Evolutionary conservation across 805 yeast genomes (phyloP), one percentile per base, ranked within the genome.

Genomic region (Sugiyamaella valdiviana): DNA sequence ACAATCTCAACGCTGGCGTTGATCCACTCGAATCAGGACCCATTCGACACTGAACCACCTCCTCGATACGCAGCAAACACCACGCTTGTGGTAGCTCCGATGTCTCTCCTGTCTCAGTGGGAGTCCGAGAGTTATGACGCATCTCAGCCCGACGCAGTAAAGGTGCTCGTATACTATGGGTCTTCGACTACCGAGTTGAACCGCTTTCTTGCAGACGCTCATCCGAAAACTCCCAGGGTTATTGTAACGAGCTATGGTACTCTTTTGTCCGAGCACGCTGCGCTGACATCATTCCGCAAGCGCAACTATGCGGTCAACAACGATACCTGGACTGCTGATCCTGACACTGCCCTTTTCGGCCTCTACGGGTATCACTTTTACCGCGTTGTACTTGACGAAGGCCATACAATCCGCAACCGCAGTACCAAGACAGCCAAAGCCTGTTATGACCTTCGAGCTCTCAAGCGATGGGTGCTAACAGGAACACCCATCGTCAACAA

Each of bases 401-500:
- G 93, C 7, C 98, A 91, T 61, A 85, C 76, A 21, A 90, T 90
- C 50, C 73, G 95, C 59, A 90, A 89, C 63, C 72, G 90, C 58
- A 69, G 76, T 41, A 81, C 95, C 1, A 82, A 82, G 50, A 83
- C 95, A 0, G 80, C 96, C 0, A 82, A 80, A 54, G 84, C 97
- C 0, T 75, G 89, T 6, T 79, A 77, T 64, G 83, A 77, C 19
- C 60, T 90, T n/a, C 59, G 67, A 7, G 79, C 86, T 57, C 69
- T 73, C 16, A 71, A 93, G 43, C 79, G 79, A 51, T 90, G 98
- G 98, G 72, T 84, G 2, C 69, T 91, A 42, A 88, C 97, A 0
- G 98, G 98, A 6, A 90, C 98, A 0, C 97, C 98, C 0, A 85
- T 90, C 23, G 84, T 89, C 36, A 90, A 90, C 63, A 70, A 90